Conservation (phyloP, 2,329 filamentous ascomycete species). For the Trichoderma polysporum region DNA sequence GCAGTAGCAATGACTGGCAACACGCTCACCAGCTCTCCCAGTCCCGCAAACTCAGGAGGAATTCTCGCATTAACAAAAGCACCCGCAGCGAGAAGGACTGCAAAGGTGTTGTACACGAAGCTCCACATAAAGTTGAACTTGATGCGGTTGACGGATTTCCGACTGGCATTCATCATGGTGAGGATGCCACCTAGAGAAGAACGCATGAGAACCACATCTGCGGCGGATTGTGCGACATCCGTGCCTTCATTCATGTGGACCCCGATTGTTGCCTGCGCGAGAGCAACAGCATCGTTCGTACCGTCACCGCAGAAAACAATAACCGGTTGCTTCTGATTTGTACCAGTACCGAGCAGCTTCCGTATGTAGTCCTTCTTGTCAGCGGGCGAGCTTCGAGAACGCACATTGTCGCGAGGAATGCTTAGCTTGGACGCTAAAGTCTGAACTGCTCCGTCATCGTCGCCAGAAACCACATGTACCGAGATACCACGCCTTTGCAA, state of each 20-base stretch:
- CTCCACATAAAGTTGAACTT: conserved; percentile 70
- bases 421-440: conserved; percentile 40
- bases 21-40: conserved; percentile 74
- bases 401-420: conserved; percentile 40
- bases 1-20: conserved; percentile 65
- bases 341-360: conserved; percentile 31
- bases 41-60: conserved; percentile 62
- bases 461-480: conserved; percentile 53
- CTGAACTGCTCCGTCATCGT: conserved; percentile 51
- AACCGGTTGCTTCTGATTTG: conserved; percentile 31
- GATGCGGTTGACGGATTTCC: conserved; percentile 47
- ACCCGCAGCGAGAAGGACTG: conserved; percentile 65
- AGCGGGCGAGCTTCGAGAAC: conserved; percentile 44
- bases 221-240: conserved; percentile 65
- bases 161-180: conserved; percentile 55
- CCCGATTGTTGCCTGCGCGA: conserved; percentile 69
- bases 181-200: conserved; percentile 56
- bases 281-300: conserved; percentile 73
- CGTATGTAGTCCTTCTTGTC: conserved; percentile 50
- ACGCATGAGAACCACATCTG: conserved; percentile 68
- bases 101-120: conserved; percentile 67
- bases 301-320: conserved; percentile 77
- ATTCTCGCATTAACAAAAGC: conserved; percentile 56
- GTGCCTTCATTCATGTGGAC: conserved; percentile 63
- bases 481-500: conserved; percentile 41